Evolutionary conservation across 164 flowering plant genomes (phyloP).

Genomic region (Vitis labrusca): DNA sequence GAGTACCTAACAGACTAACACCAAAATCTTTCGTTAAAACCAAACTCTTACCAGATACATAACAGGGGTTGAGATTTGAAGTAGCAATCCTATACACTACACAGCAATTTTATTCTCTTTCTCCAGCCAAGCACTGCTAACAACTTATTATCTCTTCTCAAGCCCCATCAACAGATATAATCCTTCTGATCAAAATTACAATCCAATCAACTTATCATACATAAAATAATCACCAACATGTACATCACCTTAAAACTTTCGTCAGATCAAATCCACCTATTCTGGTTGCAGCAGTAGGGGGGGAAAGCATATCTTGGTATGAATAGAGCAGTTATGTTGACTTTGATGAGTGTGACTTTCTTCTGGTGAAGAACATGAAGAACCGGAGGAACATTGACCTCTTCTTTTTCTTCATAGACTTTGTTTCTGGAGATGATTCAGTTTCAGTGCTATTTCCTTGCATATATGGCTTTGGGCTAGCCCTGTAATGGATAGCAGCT

Average conservation of each 20-base stretch:
- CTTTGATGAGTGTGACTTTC: slow-evolving; percentile 34
- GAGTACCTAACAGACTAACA: no score
- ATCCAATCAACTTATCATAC: slow-evolving; percentile 12
- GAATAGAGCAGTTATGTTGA: not conserved
- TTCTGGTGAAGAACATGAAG: slow-evolving; percentile 65
- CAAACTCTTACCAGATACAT: not conserved
- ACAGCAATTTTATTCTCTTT: slow-evolving; percentile 3
- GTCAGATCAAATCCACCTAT: not conserved
- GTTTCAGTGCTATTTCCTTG: slow-evolving; percentile 22
- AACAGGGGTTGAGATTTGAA: not conserved
- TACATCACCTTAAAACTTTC: slow-evolving; percentile 11
- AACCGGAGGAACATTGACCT: slow-evolving; percentile 66
- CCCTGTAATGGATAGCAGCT: slow-evolving; percentile 13
- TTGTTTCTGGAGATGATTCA: slow-evolving; percentile 34
- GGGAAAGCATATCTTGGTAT: not conserved
- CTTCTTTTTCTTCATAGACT: slow-evolving; percentile 63
- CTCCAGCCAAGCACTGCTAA: slow-evolving; percentile 1
- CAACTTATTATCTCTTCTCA: slow-evolving; percentile 4
- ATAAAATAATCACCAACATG: slow-evolving; percentile 15
- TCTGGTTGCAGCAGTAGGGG: not conserved
- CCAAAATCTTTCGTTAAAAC: not conserved
- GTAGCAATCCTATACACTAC: slow-evolving; percentile 16
- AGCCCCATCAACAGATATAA: not conserved
- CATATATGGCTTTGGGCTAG: slow-evolving; percentile 27
- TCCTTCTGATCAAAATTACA: slow-evolving; percentile 5